These are phyloP conservation scores for Peronospora belbahrii DNA, from an alignment of 352 stramenopile species.

Conservation along the genomic window DNA sequence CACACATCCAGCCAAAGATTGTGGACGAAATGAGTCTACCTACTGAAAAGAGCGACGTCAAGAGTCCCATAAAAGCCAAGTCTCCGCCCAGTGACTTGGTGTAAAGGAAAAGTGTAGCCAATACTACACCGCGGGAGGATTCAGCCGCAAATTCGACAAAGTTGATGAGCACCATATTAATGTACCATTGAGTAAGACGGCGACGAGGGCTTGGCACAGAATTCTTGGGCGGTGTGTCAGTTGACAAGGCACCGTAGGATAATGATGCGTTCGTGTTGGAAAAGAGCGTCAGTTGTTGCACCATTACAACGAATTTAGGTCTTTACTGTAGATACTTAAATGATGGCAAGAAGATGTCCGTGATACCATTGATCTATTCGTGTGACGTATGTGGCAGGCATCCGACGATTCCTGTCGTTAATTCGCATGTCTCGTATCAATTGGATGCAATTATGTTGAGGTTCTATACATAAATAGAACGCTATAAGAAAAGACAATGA, in stretches of 20 bases:
- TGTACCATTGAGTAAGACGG: slow-evolving; percentile 52
- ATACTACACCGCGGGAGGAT: slow-evolving; percentile 64
- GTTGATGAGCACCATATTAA: slow-evolving; percentile 80
- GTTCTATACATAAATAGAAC: too few species aligned
- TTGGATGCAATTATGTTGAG: too few species aligned
- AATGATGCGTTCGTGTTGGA: slow-evolving; percentile 1
- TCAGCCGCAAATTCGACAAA: slow-evolving; percentile 80
- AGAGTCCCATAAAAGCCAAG: slow-evolving; percentile 69
- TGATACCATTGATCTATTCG: too few species aligned
- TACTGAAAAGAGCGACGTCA: slow-evolving; percentile 80
- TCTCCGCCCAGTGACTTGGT: slow-evolving; percentile 70
- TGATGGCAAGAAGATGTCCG: neutral
- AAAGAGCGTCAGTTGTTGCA: slow-evolving; percentile 18
- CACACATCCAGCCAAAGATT: slow-evolving; percentile 80
- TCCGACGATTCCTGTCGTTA: too few species aligned
- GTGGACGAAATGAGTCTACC: slow-evolving; percentile 73
- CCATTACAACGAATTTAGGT: slow-evolving; percentile 8
- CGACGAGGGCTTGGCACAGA: slow-evolving; percentile 33
- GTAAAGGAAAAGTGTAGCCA: slow-evolving; percentile 81
- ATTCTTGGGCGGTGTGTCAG: slow-evolving; percentile 23
- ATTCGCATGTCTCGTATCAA: too few species aligned
- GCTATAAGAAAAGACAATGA: too few species aligned
- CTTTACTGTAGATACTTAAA: slow-evolving; percentile 11
- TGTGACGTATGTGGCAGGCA: too few species aligned
- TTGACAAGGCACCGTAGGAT: slow-evolving; percentile 29